Evolutionary conservation across 2,329 filamentous ascomycete species (phyloP), one percentile per base, ranked within the genome.

Genomic region (Achaetomium macrosporum): DNA sequence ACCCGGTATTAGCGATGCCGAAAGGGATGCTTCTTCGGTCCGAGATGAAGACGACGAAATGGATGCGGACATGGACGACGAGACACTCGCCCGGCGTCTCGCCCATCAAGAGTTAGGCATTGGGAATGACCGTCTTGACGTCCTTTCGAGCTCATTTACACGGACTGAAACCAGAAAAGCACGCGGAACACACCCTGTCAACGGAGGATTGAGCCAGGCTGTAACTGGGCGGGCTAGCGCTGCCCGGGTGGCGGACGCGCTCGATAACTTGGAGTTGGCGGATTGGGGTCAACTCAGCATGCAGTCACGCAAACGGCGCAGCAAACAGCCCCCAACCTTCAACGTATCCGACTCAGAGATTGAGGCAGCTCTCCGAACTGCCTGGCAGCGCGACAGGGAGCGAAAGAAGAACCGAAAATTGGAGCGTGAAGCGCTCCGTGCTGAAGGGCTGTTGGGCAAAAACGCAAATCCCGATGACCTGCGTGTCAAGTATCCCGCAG

Each of bases 181-280:
- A 30, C 39, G 19, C 2, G 36, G 43, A 9, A 43, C 42, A 44
- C 51, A 30, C 7, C 13, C 49, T 16, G 36, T 20, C 33, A 50
- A 57, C 20, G 61, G 62, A 31, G 68, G 67, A 16, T 29, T 35
- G 12, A 31, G 42, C 29, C 36, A 37, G 36, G 49, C 15, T 2
- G 5, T 33, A 20, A 20, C n/a, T 12, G 62, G 66, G 43, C 71
- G 69, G 48, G 68, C 69, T 8, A 73, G 66, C 52, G 73, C 74
- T 30, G 67, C 68, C 19, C 63, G 68, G 33, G 67, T 74, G 58
- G 69, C 71, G 10, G 68, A 84, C 52, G 70, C 69, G 2, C 79
- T 82, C 56, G 82, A 85, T 55, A 87, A 83, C 9, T 85, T 96
- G 58, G 90, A 96, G 64, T 74, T 95, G 42, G 92, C 93, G 85